Percentiles rank a stretch among this genome's conserved stretches.
These are phyloP conservation scores for Gossypium gossypioides DNA, from an alignment of 441 rosid species.

Conservation along the genomic window DNA sequence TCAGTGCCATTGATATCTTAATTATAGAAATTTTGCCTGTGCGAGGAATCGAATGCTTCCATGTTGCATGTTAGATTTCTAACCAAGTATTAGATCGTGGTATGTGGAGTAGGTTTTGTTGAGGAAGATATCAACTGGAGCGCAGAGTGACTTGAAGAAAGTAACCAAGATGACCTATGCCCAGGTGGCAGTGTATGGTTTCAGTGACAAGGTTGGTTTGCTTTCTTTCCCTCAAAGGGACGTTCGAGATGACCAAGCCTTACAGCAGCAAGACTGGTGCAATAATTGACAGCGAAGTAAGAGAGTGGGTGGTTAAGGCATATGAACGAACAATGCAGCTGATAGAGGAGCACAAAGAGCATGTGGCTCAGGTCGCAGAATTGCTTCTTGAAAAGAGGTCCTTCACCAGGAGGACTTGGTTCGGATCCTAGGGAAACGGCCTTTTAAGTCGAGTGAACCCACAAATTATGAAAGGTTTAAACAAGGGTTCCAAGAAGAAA, in stretches of 20 bases:
- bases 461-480: slow-evolving; percentile 48
- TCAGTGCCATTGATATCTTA: too few relatives aligned
- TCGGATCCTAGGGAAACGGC: slow-evolving; percentile 45
- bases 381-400: slow-evolving; percentile 26
- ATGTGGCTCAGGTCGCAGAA: slow-evolving; percentile 45
- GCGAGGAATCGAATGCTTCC: background rate
- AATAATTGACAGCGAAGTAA: slow-evolving; percentile 44
- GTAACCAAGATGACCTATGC: slow-evolving; percentile 57
- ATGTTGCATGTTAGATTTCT: background rate
- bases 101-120: slow-evolving; percentile 29
- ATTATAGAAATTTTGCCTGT: background rate
- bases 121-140: slow-evolving; percentile 55
- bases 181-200: slow-evolving; percentile 54
- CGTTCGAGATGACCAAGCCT: slow-evolving; percentile 41
- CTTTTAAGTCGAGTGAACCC: slow-evolving; percentile 36
- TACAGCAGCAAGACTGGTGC: slow-evolving; percentile 54
- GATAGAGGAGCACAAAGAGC: slow-evolving; percentile 52
- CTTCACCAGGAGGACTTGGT: slow-evolving; percentile 38
- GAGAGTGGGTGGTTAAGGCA: slow-evolving; percentile 50
- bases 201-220: slow-evolving; percentile 67
- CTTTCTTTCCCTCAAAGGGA: slow-evolving; percentile 54
- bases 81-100: background rate
- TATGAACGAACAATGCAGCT: slow-evolving; percentile 35
- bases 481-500: slow-evolving; percentile 38
- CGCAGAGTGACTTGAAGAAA: slow-evolving; percentile 57